These are phyloP conservation scores for Trypanosoma congolense DNA, from an alignment of 208 protist species.

Conservation along the genomic window DNA sequence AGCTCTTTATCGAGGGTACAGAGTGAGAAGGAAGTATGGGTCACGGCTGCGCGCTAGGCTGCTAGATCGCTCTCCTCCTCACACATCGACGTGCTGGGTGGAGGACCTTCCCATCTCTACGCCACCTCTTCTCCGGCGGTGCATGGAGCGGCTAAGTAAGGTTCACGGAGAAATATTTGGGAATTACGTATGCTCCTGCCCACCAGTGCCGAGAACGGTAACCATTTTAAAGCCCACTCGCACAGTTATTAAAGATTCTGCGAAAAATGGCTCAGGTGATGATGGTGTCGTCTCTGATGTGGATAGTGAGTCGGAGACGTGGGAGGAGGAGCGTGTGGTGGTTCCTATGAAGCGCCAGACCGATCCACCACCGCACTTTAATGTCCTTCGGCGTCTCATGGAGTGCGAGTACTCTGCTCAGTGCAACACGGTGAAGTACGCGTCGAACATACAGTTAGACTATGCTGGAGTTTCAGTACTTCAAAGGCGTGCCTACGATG, in stretches of 20 bases:
- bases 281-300: constrained; percentile 24
- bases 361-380: constrained; percentile 46
- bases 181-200: constrained; percentile 31
- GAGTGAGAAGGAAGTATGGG: constrained; percentile 9
- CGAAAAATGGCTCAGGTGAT: constrained; percentile 8
- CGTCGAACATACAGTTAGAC: constrained; percentile 44
- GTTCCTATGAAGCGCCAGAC: constrained; percentile 40
- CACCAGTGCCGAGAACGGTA: constrained; percentile 21
- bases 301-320: constrained; percentile 52
- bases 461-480: constrained; percentile 65
- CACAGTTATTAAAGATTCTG: constrained; percentile 14
- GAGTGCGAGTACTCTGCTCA: constrained; percentile 46
- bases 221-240: constrained; percentile 24
- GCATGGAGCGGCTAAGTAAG: constrained; percentile 19
- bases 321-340: constrained; percentile 51
- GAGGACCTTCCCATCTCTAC: constrained; percentile 15
- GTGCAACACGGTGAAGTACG: constrained; percentile 39
- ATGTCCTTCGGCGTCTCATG: constrained; percentile 53
- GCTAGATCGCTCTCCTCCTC: background rate
- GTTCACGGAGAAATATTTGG: constrained; percentile 54
- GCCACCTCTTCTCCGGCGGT: constrained; percentile 29
- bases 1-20: constrained; percentile 45
- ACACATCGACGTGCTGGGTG: constrained; percentile 3
- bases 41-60: background rate
- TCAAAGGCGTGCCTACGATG: constrained; percentile 71